Conservation (phyloP, 2,329 filamentous ascomycete species). For the Talaromyces pinophilus region DNA sequence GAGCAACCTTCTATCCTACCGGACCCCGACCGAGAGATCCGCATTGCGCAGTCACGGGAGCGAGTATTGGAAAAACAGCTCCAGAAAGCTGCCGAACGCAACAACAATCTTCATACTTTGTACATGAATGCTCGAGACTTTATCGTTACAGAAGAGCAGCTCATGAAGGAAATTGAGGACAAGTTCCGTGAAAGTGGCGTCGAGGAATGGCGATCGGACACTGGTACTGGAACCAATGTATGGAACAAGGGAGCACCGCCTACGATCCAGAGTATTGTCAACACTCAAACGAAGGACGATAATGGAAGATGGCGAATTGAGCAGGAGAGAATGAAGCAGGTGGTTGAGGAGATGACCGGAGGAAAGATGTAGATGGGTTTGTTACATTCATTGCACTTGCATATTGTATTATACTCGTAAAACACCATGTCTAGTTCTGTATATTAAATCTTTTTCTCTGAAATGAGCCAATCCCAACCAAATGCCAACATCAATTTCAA, state of each 20-base stretch:
- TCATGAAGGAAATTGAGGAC: constrained; percentile 70
- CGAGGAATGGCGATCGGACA: constrained; percentile 46
- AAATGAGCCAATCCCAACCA: background rate
- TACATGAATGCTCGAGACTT: constrained; percentile 88
- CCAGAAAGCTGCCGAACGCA: constrained; percentile 60
- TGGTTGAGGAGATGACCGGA: constrained; percentile 68
- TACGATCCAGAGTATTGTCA: constrained; percentile 37
- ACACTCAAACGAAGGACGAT: constrained; percentile 36
- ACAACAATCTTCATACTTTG: constrained; percentile 76
- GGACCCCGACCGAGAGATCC: constrained; percentile 64
- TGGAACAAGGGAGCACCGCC: constrained; percentile 55
- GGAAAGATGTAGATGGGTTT: constrained; percentile 55
- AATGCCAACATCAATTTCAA: background rate
- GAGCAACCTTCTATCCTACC: constrained; percentile 55
- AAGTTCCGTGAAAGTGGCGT: constrained; percentile 68
- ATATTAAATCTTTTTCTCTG: background rate
- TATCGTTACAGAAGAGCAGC: constrained; percentile 77
- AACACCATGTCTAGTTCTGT: constrained; percentile 1
- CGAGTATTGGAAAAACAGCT: constrained; percentile 48
- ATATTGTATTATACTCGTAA: background rate
- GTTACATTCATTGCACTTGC: background rate
- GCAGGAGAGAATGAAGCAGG: constrained; percentile 61
- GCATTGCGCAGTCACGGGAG: constrained; percentile 48
- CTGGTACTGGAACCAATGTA: constrained; percentile 48
- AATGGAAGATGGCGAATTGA: constrained; percentile 46